Evolutionary conservation across 495 filamentous ascomycete genomes (phyloP), one percentile per base, ranked within the genome.

Genomic region (Xylaria telfairii): DNA sequence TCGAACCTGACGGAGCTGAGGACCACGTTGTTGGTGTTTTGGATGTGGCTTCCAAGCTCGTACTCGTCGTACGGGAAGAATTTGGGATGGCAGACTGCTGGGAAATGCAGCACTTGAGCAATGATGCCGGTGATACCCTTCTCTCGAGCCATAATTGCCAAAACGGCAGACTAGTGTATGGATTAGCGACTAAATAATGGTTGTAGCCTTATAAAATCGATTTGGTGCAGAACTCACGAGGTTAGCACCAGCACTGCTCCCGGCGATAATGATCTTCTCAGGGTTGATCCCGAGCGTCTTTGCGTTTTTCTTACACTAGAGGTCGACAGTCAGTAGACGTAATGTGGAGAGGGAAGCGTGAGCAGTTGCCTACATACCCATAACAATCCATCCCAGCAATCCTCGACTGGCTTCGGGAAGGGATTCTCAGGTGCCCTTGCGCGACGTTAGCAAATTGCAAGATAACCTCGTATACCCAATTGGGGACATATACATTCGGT

Each of bases 41-140:
- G 71, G 6, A 70, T 53, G 44, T 71, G 74, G 62, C 77, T 79
- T 4, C 71, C 72, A n/a, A 67, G 70, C 61, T 79, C 77, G 61
- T 79, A 79, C n/a, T 72, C 76, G 60, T 74, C 72, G 24, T 32
- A 19, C 6, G 77, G 77, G 67, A 68, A 72, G 73, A 71, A 72
- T 47, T 76, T 76, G 8, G 77, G 77, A 47, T 79, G 77, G 47
- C 75, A 77, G 53, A 71, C 44, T 8, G 72, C 24, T 3, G 77
- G 77, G 68, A 79, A 74, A 59, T 75, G 69, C 24, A 77, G 70
- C 17, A 77, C 60, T 26, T 79, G 75, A 42, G 71, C 77, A 28
- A 76, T 57, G 39, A 79, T 72, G 9, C 76, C 76, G 2, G 77
- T 53, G 4, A 77, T 44, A 13, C 68, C 62, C 15, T 72, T 26